Evolutionary conservation across 805 yeast genomes (phyloP), one percentile per base, ranked within the genome.

Genomic region (Monosporozyma yasuniensis): DNA sequence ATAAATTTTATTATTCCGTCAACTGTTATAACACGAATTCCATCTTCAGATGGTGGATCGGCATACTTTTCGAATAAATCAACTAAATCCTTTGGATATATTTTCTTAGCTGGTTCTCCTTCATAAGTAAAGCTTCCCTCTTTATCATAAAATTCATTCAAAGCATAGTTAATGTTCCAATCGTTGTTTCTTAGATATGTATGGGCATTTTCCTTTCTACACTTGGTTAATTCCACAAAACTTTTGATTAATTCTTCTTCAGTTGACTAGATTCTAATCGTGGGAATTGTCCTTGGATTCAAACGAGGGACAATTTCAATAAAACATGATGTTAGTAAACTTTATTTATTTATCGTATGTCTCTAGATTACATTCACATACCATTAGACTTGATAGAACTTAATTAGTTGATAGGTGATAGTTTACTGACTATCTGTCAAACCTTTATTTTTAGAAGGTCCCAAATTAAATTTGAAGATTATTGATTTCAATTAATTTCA

Each of bases 1-100:
- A 91, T 69, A 57, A 82, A 87, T 38, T 61, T 56, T 9, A 90
- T 64, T 0, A 96, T 84, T 0, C 96, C 96, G 51, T 87, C 93
- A 9, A 86, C 72, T 23, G 81, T 91, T 37, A 89, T 86, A 1
- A 61, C 66, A 12, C 63, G 61, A 0, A 61, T 61, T 10, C 61
- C 55, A 3, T 55, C 60, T 16, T 42, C 50, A 10, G 22, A 6
- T 23, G 23, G 10, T 11, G 45, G 32, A 11, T 60, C 54, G 3
- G 58, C 53, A 46, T 61, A 60, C 23, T 47, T 53, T 10, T 57
- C 52, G 46, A 57, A 61, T 11, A 61, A 25, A 1, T 43, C 49
- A 0, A 55, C 42, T 42, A 61, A 34, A 19, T 57, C 58, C 2
- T 50, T 48, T 1, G 66, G 57, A 44, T 59, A 58, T n/a, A 42